Evolutionary conservation across 495 filamentous ascomycete genomes (phyloP).

Genomic region (Rhypophila decipiens): DNA sequence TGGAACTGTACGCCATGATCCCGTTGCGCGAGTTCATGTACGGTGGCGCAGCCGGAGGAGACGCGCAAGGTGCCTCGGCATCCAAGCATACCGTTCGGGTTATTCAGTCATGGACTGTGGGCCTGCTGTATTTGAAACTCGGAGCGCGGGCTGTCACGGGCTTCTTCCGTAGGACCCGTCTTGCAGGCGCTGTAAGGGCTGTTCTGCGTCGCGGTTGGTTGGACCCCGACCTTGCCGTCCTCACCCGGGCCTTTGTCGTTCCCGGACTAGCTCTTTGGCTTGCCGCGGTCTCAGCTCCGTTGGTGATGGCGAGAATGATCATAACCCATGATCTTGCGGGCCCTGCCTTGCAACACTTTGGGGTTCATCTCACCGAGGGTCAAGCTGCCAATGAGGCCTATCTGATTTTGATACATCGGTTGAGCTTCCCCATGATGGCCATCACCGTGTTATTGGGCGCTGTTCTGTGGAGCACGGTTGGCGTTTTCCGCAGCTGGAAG

Average conservation of each 20-base stretch:
- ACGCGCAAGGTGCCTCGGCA: conserved; percentile 10
- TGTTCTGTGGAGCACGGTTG: conserved; percentile 46
- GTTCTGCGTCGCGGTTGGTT: conserved; percentile 76
- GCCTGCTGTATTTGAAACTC: conserved; percentile 86
- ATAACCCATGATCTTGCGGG: conserved; percentile 25
- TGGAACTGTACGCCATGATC: conserved; percentile 85
- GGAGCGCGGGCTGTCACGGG: conserved; percentile 63
- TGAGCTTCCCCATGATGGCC: conserved; percentile 59
- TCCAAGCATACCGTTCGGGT: conserved; percentile 74
- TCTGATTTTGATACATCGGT: conserved; percentile 58
- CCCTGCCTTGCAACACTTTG: conserved; percentile 3
- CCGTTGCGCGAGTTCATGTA: conserved; percentile 80
- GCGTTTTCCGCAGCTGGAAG: conserved; percentile 69
- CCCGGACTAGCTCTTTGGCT: conserved; percentile 57
- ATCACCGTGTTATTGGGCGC: conserved; percentile 34
- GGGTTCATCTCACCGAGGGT: conserved; percentile 17
- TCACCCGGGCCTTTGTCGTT: conserved; percentile 77
- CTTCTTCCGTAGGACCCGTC: conserved; percentile 54
- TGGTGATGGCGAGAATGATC: conserved; percentile 24
- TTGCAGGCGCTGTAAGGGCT: conserved; percentile 64
- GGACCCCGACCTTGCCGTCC: conserved; percentile 67
- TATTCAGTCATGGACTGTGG: conserved; percentile 90
- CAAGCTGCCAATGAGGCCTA: conserved; percentile 36
- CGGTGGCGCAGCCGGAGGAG: conserved; percentile 14
- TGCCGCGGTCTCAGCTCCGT: conserved; percentile 54